These are phyloP conservation scores for Pichia norvegensis DNA, from an alignment of 1,139 yeast species.

Conservation along the genomic window DNA sequence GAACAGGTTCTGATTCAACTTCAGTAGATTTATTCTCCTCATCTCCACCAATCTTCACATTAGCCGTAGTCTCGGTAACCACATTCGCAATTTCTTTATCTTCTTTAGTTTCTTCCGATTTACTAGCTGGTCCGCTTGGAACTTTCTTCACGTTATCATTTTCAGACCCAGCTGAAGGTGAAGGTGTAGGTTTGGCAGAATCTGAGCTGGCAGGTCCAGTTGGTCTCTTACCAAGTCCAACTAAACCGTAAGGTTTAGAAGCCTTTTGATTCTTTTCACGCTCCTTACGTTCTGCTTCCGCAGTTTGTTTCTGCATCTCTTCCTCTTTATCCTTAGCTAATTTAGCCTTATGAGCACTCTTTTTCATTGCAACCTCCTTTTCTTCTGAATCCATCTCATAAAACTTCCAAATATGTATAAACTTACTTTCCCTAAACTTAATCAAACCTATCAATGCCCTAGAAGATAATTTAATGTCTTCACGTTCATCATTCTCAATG, in stretches of 20 bases:
- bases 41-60: neutral
- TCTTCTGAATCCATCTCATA: constrained; percentile 37
- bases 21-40: neutral
- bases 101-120: neutral
- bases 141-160: neutral
- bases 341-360: constrained; percentile 19
- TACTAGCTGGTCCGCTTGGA: neutral
- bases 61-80: neutral
- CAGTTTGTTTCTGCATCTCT: constrained; percentile 10
- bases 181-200: neutral
- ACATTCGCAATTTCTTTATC: neutral
- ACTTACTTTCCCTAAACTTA: constrained; percentile 46
- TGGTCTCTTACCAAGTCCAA: constrained; percentile 15
- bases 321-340: constrained; percentile 14
- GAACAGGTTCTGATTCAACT: neutral
- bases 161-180: neutral
- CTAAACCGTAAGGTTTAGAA: constrained; percentile 25
- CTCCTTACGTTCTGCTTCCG: constrained; percentile 7
- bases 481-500: constrained; percentile 52
- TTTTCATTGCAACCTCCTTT: constrained; percentile 23
- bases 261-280: constrained; percentile 15
- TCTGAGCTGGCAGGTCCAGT: neutral
- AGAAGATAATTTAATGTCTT: constrained; percentile 74
- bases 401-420: constrained; percentile 57
- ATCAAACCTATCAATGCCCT: constrained; percentile 71